Base-by-base conservation (phyloP, 1,284 basidiomycete genomes). In the Boletellus deceptivus region DNA sequence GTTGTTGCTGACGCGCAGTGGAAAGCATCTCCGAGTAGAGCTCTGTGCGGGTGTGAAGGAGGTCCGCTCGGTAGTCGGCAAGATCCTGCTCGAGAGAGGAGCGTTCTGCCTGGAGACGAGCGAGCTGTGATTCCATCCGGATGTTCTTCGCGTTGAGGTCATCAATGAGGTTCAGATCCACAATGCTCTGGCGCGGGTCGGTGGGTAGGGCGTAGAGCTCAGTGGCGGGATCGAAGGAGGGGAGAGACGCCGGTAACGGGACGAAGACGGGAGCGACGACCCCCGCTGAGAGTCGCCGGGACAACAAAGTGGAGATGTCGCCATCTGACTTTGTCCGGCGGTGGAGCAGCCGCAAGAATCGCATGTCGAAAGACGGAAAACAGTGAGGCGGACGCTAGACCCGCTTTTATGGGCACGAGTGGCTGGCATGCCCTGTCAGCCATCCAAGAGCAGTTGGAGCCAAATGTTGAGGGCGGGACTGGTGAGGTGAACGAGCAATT, bases 301-400 rank as follows among this genome's bases (percentile, higher is more conserved):
- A 48, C 35, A 57, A 46, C 31, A 69, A 49, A 4, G 60, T 53
- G 9, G 70, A 67, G 18, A 63, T 55, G 11, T 71, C 70, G 38
- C 63, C 55, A 46, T 74, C 73, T 6, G 72, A 74, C 55, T 61
- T 70, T 25, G 67, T 56, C 42, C 58, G 71, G 22, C 72, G 65
- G 49, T 73, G 65, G 41, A 72, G 70, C 27, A 73, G 58, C 46
- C 63, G 63, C 27, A 63, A 70, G 47, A 74, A 64, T 11, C 64
- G 69, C 72, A 74, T 73, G 50, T 43, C 46, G 49, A 42, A 39
- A 9, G 29, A 31, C 17, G 20, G 29, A 1, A 34, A 46, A 35
- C 1, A 27, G 11, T 7, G 3, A 20, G 24, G 16, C 13, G 4
- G 16, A 22, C 8, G 3, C 29, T 11, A 27, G 39, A 46, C 52